Base-by-base conservation (phyloP, 805 yeast species). In the Naumovozyma dairenensis region DNA sequence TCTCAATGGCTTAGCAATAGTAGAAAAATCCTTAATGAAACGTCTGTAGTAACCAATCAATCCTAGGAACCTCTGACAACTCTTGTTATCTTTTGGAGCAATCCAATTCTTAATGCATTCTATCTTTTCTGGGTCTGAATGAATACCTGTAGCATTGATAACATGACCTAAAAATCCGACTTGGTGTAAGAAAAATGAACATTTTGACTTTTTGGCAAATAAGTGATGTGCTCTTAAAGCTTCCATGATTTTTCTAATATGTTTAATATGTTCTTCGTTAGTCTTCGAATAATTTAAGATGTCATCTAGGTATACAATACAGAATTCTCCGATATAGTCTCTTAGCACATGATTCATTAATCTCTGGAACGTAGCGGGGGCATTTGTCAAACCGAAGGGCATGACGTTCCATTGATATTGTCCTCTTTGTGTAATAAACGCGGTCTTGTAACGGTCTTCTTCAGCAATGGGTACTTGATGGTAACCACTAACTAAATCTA, bases 391-490 rank as follows among this genome's bases (percentile, higher is more conserved):
- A 2, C 44, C 42, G 25, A 41, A 33, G 16, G 39, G 42, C 42
- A 41, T 38, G 8, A 36, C 43, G 6, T 29, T 40, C 26, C 32
- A 40, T 25, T 40, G 36, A 24, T 43, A 38, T 21, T 43, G 34
- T 14, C 43, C 45, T 16, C 13, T 21, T 6, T 39, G 47, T 5
- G 42, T 45, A 2, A 38, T 31, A 25, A 38, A 40, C 1, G 45
- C 42, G 6, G 43, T 42, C 22, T 36, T 36, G 17, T 18, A 29
- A 4, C 19, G 21, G 14, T 39, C 45, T 16, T 28, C 25, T 20
- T 27, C 16, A 8, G 25, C 30, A 28, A 42, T 36, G 8, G 40
- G 41, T 8, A 40, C 37, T 27, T 42, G 45, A 21, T 44, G 43
- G 16, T 43, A 40, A 6, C 41, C 38, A 27, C 37, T 28, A 24